Conservation (phyloP, 164 flowering plant species). For the Magnolia kwangsiensis region DNA sequence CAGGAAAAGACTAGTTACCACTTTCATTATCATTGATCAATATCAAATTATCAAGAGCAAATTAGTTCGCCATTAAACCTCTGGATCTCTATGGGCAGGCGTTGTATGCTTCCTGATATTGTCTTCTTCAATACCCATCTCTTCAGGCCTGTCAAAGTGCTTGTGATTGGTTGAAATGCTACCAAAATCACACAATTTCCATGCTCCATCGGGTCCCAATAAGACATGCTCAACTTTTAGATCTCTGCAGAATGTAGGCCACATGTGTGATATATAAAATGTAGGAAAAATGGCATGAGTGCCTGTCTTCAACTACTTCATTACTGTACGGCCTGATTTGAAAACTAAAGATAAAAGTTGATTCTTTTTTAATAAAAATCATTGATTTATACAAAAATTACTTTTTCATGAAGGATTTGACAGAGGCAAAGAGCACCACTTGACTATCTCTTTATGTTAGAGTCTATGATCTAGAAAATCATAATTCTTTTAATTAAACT, state of each 20-base stretch:
- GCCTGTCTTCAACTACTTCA: no score
- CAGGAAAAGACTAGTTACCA: conserved; percentile 17
- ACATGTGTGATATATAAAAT: neutral
- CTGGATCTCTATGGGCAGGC: conserved; percentile 98
- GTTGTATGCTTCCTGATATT: conserved; percentile 95
- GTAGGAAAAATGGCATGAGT: no score
- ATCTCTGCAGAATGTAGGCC: conserved; percentile 44
- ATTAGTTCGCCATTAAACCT: conserved; percentile 45
- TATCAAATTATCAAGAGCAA: conserved; percentile 7
- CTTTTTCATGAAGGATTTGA: no score
- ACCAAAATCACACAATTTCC: conserved; percentile 99
- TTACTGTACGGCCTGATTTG: no score
- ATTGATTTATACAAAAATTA: no score
- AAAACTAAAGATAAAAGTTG: no score
- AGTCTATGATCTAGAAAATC: no score
- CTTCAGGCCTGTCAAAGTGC: conserved; percentile 91
- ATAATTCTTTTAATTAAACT: no score
- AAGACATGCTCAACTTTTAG: conserved; percentile 95
- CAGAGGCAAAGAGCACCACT: no score
- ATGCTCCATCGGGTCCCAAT: conserved; percentile 74
- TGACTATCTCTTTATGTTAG: no score
- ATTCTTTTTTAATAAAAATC: no score
- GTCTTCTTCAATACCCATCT: conserved; percentile 99
- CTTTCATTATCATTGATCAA: conserved; percentile 12
- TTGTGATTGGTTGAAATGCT: conserved; percentile 94